Evolutionary conservation across 1,284 basidiomycete species (phyloP).

Genomic region (Cutaneotrichosporon sp.): DNA sequence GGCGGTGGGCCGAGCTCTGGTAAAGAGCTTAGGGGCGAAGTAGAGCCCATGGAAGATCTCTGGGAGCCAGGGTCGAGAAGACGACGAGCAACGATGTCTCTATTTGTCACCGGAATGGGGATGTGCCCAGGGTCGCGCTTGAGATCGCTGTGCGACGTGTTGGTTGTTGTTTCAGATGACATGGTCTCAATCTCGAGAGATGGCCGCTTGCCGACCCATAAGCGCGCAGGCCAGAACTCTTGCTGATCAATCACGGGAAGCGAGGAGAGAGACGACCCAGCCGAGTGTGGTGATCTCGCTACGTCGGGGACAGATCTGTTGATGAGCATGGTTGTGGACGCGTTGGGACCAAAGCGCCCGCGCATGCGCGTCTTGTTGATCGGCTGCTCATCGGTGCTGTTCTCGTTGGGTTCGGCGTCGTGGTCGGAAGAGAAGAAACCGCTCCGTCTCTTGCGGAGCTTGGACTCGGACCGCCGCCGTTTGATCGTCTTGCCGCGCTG

Average conservation of each 20-base stretch:
- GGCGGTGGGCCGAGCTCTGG: slow-evolving; percentile 14
- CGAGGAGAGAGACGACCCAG: slow-evolving; percentile 11
- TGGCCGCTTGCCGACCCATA: slow-evolving; percentile 28
- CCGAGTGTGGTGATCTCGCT: background rate
- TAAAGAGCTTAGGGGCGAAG: slow-evolving; percentile 12
- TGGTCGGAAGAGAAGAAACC: slow-evolving; percentile 17
- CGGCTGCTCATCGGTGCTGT: slow-evolving; percentile 5
- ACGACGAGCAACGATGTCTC: slow-evolving; percentile 3
- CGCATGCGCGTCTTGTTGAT: background rate
- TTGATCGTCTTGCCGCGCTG: slow-evolving; percentile 33
- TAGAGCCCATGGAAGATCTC: slow-evolving; percentile 11
- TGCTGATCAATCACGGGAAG: slow-evolving; percentile 23
- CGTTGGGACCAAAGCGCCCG: slow-evolving; percentile 2
- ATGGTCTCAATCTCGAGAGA: slow-evolving; percentile 36
- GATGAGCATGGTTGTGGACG: slow-evolving; percentile 14
- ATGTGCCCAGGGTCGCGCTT: slow-evolving; percentile 1
- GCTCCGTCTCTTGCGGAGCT: slow-evolving; percentile 22
- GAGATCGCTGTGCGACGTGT: background rate
- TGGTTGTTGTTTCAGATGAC: slow-evolving; percentile 21
- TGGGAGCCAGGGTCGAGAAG: slow-evolving; percentile 5
- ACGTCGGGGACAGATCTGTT: slow-evolving; percentile 7
- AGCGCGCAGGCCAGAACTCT: slow-evolving; percentile 18
- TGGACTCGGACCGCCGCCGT: slow-evolving; percentile 37
- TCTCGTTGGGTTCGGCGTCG: slow-evolving; percentile 12
- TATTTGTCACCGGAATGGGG: background rate